Percentiles rank a stretch among this genome's conserved stretches.
phyloP scores from a whole-genome alignment of 2,329 filamentous ascomycete species.

The Colletotrichum graminicola region DNA sequence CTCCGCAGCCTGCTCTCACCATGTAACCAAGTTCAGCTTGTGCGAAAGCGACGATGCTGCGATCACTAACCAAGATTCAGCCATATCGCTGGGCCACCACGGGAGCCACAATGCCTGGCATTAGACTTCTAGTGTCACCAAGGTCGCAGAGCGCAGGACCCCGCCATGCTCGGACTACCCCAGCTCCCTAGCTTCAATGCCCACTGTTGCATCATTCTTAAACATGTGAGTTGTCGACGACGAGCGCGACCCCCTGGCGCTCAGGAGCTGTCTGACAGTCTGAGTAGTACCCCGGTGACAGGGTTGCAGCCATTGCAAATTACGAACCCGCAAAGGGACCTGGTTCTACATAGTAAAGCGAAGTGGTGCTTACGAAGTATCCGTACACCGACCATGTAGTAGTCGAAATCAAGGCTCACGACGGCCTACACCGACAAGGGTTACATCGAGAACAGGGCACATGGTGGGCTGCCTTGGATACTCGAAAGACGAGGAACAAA shows the following conservation, averaged over 20 bases:
- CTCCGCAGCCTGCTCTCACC: slow-evolving; percentile 62
- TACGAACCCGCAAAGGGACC: no score
- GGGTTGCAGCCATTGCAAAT: neutral
- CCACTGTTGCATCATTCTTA: slow-evolving; percentile 69
- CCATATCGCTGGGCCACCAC: slow-evolving; percentile 74
- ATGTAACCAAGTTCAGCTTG: slow-evolving; percentile 53
- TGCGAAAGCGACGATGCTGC: slow-evolving; percentile 71
- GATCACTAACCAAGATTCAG: slow-evolving; percentile 73
- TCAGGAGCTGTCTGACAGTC: no score
- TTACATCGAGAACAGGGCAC: slow-evolving; percentile 45
- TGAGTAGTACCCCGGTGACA: no score
- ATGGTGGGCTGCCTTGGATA: slow-evolving; percentile 64
- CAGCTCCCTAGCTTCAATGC: slow-evolving; percentile 71
- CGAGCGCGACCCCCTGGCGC: neutral
- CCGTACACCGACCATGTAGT: slow-evolving; percentile 49
- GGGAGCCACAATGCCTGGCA: slow-evolving; percentile 68
- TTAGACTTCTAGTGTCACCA: slow-evolving; percentile 67
- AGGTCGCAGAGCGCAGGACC: slow-evolving; percentile 62
- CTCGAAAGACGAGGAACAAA: slow-evolving; percentile 58
- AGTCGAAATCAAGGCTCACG: slow-evolving; percentile 71
- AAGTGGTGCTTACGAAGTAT: neutral
- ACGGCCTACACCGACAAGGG: slow-evolving; percentile 46
- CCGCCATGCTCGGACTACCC: slow-evolving; percentile 67
- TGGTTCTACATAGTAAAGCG: neutral
- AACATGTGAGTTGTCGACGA: slow-evolving; percentile 41